Evolutionary conservation across 805 yeast genomes (phyloP).

Genomic region (Groenewaldozyma salmanticensis): DNA sequence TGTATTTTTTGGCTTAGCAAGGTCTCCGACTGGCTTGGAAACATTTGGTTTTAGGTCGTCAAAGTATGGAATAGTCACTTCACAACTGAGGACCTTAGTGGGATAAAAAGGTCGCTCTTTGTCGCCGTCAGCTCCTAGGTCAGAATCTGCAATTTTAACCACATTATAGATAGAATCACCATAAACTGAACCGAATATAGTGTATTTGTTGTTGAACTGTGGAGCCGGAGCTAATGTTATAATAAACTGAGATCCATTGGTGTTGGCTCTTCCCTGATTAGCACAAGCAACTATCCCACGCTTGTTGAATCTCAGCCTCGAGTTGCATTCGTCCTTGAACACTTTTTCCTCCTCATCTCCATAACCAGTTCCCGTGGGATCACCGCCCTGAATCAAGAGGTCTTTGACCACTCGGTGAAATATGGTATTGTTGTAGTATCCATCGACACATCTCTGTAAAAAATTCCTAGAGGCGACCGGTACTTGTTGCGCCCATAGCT

Average conservation of each 20-base stretch:
- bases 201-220: conserved; percentile 33
- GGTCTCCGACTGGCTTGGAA: conserved; percentile 6
- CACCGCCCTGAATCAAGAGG: conserved; percentile 33
- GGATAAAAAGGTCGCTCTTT: conserved; percentile 44
- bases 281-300: conserved; percentile 51
- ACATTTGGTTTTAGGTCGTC: conserved; percentile 21
- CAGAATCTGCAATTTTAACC: conserved; percentile 40
- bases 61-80: conserved; percentile 41
- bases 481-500: conserved; percentile 60
- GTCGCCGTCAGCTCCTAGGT: conserved; percentile 29
- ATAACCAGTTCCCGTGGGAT: conserved; percentile 26
- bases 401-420: conserved; percentile 34
- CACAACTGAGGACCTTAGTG: conserved; percentile 31
- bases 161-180: conserved; percentile 49
- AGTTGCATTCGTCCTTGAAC: conserved; percentile 38
- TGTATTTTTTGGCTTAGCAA: conserved; percentile 3
- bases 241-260: conserved; percentile 35
- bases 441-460: conserved; percentile 38
- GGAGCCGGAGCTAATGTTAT: conserved; percentile 41
- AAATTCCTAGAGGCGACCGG: conserved; percentile 42
- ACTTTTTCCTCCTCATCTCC: conserved; percentile 20
- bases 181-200: conserved; percentile 49
- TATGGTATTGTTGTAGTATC: conserved; percentile 31
- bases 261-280: conserved; percentile 25
- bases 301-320: conserved; percentile 39